These are phyloP conservation scores for Petrea volubilis DNA, from an alignment of 257 asterid genomes.

Conservation along the genomic window DNA sequence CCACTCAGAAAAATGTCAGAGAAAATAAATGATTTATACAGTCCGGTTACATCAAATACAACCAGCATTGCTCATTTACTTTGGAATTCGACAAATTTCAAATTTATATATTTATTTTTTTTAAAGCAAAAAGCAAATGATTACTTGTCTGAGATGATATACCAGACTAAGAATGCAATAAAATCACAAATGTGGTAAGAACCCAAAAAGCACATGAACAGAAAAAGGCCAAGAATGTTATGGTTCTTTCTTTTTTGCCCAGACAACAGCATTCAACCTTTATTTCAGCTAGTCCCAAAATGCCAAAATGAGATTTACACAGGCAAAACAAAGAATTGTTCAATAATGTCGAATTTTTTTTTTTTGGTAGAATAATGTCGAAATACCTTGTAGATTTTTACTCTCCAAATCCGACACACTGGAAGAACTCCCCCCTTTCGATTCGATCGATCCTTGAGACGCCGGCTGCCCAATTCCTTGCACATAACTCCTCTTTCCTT, in stretches of 20 bases:
- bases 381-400: constrained; percentile 66
- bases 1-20: background rate
- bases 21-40: background rate
- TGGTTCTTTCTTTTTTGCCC: background rate
- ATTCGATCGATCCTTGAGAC: constrained; percentile 64
- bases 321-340: background rate
- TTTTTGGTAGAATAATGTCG: no score
- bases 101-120: no score
- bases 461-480: constrained; percentile 37
- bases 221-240: background rate
- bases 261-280: background rate
- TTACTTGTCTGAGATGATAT: background rate
- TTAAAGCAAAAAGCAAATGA: background rate
- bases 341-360: no score
- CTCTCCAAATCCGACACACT: constrained; percentile 61
- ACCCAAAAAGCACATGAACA: background rate
- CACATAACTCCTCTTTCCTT: constrained; percentile 50
- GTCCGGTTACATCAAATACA: background rate
- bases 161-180: background rate
- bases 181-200: background rate
- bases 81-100: background rate
- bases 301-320: background rate
- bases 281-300: background rate
- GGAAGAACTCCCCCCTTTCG: constrained; percentile 81
- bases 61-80: constrained; percentile 2